Conservation (phyloP, 176 grass and related monocot genomes). For the Pontederia crassipes region DNA sequence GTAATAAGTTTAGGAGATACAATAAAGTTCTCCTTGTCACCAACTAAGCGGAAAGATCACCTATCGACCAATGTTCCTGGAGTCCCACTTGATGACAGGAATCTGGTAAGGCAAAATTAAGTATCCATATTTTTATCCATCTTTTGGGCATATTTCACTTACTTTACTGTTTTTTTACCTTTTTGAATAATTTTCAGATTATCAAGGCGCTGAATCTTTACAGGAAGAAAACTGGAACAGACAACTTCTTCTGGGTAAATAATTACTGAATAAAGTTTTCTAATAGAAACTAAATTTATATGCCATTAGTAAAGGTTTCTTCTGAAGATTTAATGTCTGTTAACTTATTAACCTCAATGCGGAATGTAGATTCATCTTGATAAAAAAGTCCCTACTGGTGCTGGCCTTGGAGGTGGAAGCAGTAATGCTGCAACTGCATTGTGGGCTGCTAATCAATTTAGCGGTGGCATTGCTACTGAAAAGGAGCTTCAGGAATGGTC, state of each 20-base stretch:
- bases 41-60: conserved; percentile 77
- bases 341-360: neutral
- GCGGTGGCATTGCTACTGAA: conserved; percentile 83
- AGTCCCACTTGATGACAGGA: conserved; percentile 85
- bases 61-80: conserved; percentile 81
- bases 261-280: conserved; percentile 10
- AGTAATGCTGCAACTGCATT: conserved; percentile 95
- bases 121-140: neutral
- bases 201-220: conserved; percentile 97
- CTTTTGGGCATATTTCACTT: neutral
- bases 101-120: conserved; percentile 46
- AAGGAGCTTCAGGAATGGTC: conserved; percentile 96
- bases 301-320: too few species aligned
- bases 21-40: conserved; percentile 93
- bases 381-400: conserved; percentile 97
- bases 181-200: conserved; percentile 48
- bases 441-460: conserved; percentile 98
- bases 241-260: conserved; percentile 88
- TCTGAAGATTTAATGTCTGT: neutral
- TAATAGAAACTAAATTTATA: neutral
- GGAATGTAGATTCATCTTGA: conserved; percentile 77
- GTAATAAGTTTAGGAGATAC: conserved; percentile 97
- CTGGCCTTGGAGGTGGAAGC: conserved; percentile 96
- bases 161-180: neutral
- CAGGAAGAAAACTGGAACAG: conserved; percentile 79